A percentile compares a stretch with the other conserved stretches of the same genome.
These are phyloP conservation scores for Leccinum solheimii DNA, from an alignment of 1,284 basidiomycete species.

Conservation along the genomic window DNA sequence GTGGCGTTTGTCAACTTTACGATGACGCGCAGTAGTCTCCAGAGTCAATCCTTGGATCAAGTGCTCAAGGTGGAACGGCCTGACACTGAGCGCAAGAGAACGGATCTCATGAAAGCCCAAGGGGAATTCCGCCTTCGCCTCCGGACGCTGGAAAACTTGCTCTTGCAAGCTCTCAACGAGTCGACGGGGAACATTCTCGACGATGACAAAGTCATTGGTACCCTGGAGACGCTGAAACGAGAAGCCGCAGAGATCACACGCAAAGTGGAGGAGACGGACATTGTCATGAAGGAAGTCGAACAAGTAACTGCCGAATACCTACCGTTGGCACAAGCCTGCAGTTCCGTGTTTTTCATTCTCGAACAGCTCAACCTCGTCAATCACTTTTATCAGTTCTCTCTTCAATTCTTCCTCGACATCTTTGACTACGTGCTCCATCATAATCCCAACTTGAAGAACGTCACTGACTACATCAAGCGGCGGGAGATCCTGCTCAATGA, in stretches of 20 bases:
- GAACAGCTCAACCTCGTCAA: constrained; percentile 94
- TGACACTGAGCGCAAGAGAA: constrained; percentile 94
- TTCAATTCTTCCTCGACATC: constrained; percentile 97
- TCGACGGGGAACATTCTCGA: constrained; percentile 97
- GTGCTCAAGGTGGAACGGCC: constrained; percentile 97
- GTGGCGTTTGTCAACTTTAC: constrained; percentile 99
- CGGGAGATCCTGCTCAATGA: constrained; percentile 87
- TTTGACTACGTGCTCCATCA: constrained; percentile 93
- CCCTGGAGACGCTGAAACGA: constrained; percentile 93
- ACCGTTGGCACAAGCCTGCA: constrained; percentile 94
- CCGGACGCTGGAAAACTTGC: constrained; percentile 89
- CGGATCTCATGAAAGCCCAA: constrained; percentile 98
- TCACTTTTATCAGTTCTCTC: constrained; percentile 99
- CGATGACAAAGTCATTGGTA: constrained; percentile 98
- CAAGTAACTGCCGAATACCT: constrained; percentile 94
- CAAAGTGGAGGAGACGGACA: constrained; percentile 97
- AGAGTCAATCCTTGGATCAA: constrained; percentile 97
- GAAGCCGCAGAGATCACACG: constrained; percentile 96
- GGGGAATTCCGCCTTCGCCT: constrained; percentile 96
- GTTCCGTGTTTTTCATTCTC: constrained; percentile 95
- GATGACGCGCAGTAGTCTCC: constrained; percentile 97
- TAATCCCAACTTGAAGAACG: constrained; percentile 84
- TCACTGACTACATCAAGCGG: constrained; percentile 74
- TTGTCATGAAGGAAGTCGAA: constrained; percentile 96
- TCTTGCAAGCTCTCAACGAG: constrained; percentile 96